These are phyloP conservation scores for Coemansia sp. DNA, from an alignment of 192 early-diverging fungal species.

Conservation along the genomic window DNA sequence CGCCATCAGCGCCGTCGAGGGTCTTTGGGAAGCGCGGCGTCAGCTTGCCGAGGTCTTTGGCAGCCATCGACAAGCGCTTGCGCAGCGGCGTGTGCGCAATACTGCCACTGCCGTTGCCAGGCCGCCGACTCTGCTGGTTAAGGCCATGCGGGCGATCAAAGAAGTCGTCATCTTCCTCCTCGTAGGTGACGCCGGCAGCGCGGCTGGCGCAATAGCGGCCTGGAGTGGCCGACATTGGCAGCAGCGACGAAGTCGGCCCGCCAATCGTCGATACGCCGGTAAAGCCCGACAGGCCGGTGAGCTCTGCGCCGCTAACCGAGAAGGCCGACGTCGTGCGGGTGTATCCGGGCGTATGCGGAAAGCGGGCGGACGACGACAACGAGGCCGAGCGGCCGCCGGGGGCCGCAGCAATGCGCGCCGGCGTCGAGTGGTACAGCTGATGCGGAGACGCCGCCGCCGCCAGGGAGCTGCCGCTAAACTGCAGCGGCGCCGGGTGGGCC, in stretches of 20 bases:
- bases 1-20: background rate
- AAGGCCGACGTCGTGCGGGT: conserved; percentile 17
- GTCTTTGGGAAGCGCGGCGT: too few species aligned
- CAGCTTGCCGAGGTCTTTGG: conserved; percentile 11
- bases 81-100: conserved; percentile 34
- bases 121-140: background rate
- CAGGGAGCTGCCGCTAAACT: background rate
- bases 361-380: background rate
- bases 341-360: conserved; percentile 21
- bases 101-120: background rate
- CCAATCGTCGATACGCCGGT: conserved; percentile 38
- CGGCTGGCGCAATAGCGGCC: too few species aligned
- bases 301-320: conserved; percentile 29
- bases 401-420: background rate
- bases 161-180: conserved; percentile 7
- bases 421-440: conserved; percentile 10
- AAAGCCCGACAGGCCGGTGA: conserved; percentile 24
- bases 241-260: conserved; percentile 9
- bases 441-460: background rate
- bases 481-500: background rate
- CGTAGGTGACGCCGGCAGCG: too few species aligned
- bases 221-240: background rate
- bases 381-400: background rate
- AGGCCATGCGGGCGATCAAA: background rate
- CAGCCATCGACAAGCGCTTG: conserved; percentile 43